Conservation (phyloP, 257 asterid species). For the Voacanga thouarsii region DNA sequence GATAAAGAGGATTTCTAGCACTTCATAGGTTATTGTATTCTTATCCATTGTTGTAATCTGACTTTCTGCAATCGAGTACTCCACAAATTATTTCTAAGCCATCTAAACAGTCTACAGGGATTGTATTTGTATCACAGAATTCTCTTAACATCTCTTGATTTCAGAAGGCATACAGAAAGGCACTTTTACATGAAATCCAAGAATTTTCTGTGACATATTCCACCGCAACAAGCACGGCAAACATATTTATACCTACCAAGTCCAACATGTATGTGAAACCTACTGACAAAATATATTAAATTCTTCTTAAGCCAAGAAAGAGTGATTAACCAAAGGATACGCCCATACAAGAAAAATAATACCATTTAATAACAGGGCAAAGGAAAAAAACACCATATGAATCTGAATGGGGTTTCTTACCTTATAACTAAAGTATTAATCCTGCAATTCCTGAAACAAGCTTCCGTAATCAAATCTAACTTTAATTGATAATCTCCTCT, state of each 20-base stretch:
- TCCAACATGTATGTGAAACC: background rate
- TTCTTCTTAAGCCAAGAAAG: background rate
- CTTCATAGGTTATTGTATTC: too few relatives aligned
- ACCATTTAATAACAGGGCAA: background rate
- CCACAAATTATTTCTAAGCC: background rate
- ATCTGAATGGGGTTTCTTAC: conserved; percentile 58
- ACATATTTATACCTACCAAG: background rate
- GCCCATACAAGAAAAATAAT: too few relatives aligned
- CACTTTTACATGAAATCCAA: too few relatives aligned
- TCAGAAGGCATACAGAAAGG: background rate
- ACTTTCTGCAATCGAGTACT: too few relatives aligned
- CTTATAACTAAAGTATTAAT: conserved; percentile 41
- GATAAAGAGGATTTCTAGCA: too few relatives aligned
- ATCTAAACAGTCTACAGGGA: background rate
- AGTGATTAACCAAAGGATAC: background rate
- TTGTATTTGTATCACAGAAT: too few relatives aligned
- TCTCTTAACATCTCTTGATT: background rate
- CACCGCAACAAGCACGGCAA: background rate
- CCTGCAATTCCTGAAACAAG: background rate
- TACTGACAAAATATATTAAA: background rate
- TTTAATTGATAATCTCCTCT: background rate
- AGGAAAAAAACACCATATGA: conserved; percentile 12
- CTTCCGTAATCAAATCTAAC: background rate
- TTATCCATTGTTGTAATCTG: too few relatives aligned
- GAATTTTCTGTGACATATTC: background rate